Conservation (phyloP, 2,329 filamentous ascomycete genomes). For the Fusarium temperatum region DNA sequence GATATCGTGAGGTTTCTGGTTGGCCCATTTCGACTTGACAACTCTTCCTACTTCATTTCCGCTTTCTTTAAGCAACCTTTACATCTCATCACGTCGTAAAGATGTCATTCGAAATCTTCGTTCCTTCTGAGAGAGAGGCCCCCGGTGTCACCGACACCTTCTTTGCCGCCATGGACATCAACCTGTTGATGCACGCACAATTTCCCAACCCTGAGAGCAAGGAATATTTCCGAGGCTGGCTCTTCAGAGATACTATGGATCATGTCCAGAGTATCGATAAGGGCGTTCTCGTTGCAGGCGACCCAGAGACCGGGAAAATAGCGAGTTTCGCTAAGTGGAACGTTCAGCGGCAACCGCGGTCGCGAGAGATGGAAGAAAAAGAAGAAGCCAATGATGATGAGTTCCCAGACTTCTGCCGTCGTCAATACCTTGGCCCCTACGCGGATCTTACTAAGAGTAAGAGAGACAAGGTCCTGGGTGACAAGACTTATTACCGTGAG, state of each 20-base stretch:
- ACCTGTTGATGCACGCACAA: constrained; percentile 52
- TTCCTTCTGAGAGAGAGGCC: constrained; percentile 41
- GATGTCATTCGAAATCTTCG: constrained; percentile 43
- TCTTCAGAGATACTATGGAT: constrained; percentile 44
- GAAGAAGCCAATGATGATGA: constrained; percentile 33
- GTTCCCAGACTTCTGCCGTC: constrained; percentile 44
- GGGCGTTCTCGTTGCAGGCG: constrained; percentile 49
- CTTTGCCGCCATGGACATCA: constrained; percentile 51
- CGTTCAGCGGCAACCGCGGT: constrained; percentile 36
- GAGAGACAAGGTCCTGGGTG: constrained; percentile 45
- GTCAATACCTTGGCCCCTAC: constrained; percentile 48
- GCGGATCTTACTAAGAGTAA: constrained; percentile 44
- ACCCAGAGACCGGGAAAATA: constrained; percentile 41
- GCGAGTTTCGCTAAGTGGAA: constrained; percentile 51
- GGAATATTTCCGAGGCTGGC: constrained; percentile 42
- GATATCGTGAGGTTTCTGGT: constrained; percentile 21
- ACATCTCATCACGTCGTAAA: neutral
- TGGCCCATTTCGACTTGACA: constrained; percentile 18
- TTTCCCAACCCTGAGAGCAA: constrained; percentile 48
- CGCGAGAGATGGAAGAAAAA: constrained; percentile 19
- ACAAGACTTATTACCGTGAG: constrained; percentile 50
- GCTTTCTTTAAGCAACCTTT: neutral
- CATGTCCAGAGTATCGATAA: constrained; percentile 41
- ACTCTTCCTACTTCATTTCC: neutral
- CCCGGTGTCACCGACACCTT: constrained; percentile 45